Evolutionary conservation across 2,329 filamentous ascomycete species (phyloP).

Genomic region (Tolypocladium amazonense): DNA sequence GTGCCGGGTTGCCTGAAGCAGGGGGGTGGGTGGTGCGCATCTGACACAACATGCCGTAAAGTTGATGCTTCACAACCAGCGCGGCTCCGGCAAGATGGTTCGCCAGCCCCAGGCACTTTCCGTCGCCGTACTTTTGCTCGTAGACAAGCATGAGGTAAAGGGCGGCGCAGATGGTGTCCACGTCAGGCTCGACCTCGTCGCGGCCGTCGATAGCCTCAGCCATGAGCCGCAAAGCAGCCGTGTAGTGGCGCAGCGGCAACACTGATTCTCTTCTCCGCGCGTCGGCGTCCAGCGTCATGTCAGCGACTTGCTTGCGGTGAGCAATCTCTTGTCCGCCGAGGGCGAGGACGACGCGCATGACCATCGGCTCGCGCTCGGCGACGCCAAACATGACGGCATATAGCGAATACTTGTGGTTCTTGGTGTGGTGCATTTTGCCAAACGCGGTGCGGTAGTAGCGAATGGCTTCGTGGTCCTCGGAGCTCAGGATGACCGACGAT

Average conservation of each 20-base stretch:
- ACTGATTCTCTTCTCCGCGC: not conserved
- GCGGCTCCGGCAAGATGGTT: not conserved
- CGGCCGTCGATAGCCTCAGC: not conserved
- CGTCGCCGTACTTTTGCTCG: conserved; percentile 26
- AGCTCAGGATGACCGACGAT: conserved; percentile 14
- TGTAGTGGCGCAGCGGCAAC: not conserved
- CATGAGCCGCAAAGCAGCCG: not conserved
- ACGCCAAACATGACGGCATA: conserved; percentile 23
- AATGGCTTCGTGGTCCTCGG: conserved; percentile 22
- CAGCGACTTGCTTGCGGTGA: conserved; percentile 2
- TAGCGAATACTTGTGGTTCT: conserved; percentile 22
- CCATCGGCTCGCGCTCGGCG: conserved; percentile 19
- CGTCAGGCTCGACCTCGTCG: not conserved
- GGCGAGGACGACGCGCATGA: conserved; percentile 25
- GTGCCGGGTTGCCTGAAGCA: not conserved
- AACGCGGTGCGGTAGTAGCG: conserved; percentile 24
- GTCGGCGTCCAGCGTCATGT: not conserved
- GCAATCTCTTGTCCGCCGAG: conserved; percentile 20
- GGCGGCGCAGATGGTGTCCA: conserved; percentile 14
- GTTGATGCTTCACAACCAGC: not conserved
- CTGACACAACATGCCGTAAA: not conserved
- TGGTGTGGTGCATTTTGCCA: conserved; percentile 22
- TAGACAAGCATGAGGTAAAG: conserved; percentile 25
- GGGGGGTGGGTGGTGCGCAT: not conserved
- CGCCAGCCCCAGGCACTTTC: not conserved